Evolutionary conservation across 352 stramenopile genomes (phyloP), one percentile per base, ranked within the genome.

Genomic region (Phytophthora tentaculata): DNA sequence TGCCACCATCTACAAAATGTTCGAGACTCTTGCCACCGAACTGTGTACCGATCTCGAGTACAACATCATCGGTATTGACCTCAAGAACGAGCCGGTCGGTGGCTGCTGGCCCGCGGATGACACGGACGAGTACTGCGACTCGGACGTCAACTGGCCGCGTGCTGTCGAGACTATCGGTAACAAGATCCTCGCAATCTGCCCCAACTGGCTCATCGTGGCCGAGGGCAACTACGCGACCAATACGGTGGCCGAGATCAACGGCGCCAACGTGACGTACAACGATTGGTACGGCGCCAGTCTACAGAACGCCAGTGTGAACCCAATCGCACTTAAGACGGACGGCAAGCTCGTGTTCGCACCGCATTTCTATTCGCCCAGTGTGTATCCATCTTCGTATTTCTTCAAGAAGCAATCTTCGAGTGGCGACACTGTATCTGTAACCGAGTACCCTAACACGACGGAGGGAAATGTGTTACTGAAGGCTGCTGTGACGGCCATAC

Each of bases 271-370:
- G 45, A 92, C 84, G 24, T 95, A 92, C 69, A 89, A 79, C 52
- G 85, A 92, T 60, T 94, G 84, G 85, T 92, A 85, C 54, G 85
- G 87, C n/a, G 84, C 83, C n/a, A 88, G 79, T 82, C 79, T 95
- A 51, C 81, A 91, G 64, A 91, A 92, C 57, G 82, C 79, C 35
- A 85, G 77, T n/a, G 50, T 77, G 56, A 91, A 92, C 67, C 85
- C 85, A 19, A 87, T 94, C 64, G 41, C 64, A 22, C 76, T 95
- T 19, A 55, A 71, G 6, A 79, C 70, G 39, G 45, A 70, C 23
- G 89, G 89, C 69, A 95, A 95, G 61, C 51, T 95, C 49, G 87
- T 92, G 55, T 95, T 82, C 37, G 87, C 84, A 9, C 87, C 87
- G 53, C 87, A 95, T 69, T 95, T 90, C 61, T 95, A 95, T 71